phyloP scores from a whole-genome alignment of 768 basidiomycete species.

The Chlorophyllum brunneum region DNA sequence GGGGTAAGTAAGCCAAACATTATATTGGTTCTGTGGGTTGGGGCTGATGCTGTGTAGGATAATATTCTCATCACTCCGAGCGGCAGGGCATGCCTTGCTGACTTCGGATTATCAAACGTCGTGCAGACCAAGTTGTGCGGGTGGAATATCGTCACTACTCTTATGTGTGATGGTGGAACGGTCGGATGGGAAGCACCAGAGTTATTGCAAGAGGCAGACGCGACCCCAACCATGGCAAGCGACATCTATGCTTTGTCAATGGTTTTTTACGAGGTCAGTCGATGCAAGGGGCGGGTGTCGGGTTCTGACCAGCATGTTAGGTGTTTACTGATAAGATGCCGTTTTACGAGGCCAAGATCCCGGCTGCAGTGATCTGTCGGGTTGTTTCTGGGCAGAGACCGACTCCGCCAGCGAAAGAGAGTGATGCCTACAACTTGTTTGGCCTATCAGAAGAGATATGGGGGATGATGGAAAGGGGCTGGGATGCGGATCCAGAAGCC shows the following conservation, averaged over 20 bases:
- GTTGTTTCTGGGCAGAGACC: neutral
- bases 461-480: conserved; percentile 4
- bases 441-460: conserved; percentile 7
- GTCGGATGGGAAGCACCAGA: conserved; percentile 15
- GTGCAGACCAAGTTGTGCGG: neutral
- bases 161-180: conserved; percentile 10
- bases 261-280: conserved; percentile 13
- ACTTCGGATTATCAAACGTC: conserved; percentile 21
- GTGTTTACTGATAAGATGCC: conserved; percentile 1
- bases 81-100: conserved; percentile 19
- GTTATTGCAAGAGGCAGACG: conserved; percentile 5
- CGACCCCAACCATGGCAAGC: neutral
- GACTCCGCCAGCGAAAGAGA: neutral
- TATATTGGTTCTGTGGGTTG: neutral
- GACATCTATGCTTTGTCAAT: conserved; percentile 13
- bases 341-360: conserved; percentile 4
- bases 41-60: conserved; percentile 1
- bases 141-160: conserved; percentile 14
- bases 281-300: conserved; percentile 12
- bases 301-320: neutral
- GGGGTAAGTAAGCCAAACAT: conserved; percentile 13
- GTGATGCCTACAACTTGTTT: neutral
- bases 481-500: conserved; percentile 2
- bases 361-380: neutral
- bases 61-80: conserved; percentile 19